phyloP scores from a whole-genome alignment of 345 rosid species.

The Arabis hirsuta region DNA sequence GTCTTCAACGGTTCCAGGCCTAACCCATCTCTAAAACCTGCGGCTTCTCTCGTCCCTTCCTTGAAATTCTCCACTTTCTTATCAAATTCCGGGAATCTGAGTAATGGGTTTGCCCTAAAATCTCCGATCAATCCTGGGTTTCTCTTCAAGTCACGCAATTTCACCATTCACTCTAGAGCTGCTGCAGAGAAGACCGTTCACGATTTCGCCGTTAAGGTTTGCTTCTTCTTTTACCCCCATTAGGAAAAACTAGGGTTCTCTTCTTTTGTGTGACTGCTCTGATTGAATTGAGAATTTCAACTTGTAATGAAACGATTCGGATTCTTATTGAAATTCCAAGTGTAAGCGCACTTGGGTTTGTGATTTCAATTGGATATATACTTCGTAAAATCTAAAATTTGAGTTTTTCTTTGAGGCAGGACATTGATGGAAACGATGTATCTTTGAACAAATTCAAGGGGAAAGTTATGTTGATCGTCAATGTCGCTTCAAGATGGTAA shows the following conservation, averaged over 20 bases:
- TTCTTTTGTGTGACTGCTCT: too few relatives aligned
- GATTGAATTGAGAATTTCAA: not conserved
- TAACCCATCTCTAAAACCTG: conserved; percentile 37
- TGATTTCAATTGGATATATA: not conserved
- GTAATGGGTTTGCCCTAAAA: conserved; percentile 52
- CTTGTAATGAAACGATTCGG: not conserved
- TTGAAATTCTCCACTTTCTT: conserved; percentile 52
- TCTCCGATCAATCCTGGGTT: conserved; percentile 45
- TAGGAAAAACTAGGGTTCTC: conserved; percentile 23
- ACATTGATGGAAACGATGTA: conserved; percentile 83
- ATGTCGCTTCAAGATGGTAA: conserved; percentile 97
- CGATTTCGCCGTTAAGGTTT: conserved; percentile 83
- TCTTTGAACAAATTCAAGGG: conserved; percentile 81
- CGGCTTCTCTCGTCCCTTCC: conserved; percentile 48
- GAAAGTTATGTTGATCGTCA: conserved; percentile 81
- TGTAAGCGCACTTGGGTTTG: not conserved
- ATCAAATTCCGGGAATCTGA: conserved; percentile 55
- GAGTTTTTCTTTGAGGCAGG: conserved; percentile 51
- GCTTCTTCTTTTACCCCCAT: not conserved
- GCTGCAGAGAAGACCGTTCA: conserved; percentile 71
- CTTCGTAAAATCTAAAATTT: conserved; percentile 1
- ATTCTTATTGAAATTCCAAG: not conserved
- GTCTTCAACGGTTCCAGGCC: conserved; percentile 41
- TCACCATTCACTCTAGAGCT: conserved; percentile 65
- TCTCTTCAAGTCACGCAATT: conserved; percentile 47